Evolutionary conservation across 352 stramenopile species (phyloP).

Genomic region (Halophytophthora batemanensis): DNA sequence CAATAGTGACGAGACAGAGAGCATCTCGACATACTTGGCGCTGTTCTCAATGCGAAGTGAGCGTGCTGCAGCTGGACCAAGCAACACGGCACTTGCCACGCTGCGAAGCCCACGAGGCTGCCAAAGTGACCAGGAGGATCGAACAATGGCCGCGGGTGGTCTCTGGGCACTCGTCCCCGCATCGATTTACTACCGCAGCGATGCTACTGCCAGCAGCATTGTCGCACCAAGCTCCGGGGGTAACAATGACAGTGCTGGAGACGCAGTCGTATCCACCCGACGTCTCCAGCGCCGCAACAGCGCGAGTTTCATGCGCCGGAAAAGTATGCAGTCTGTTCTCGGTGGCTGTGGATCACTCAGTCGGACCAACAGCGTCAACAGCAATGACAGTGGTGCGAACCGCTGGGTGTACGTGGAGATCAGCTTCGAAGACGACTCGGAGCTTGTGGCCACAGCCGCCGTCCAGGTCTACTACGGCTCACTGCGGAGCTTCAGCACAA

Average conservation of each 20-base stretch:
- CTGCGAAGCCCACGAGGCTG: conserved; percentile 2
- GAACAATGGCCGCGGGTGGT: conserved; percentile 9
- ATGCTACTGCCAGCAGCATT: conserved; percentile 1
- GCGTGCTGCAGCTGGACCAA: too few species aligned
- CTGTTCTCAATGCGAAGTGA: conserved; percentile 20
- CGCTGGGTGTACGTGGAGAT: conserved; percentile 57
- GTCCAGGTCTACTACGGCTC: conserved; percentile 36
- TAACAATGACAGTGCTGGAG: background rate
- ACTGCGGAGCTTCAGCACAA: conserved; percentile 25
- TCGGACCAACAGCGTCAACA: conserved; percentile 9
- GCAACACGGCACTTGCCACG: too few species aligned
- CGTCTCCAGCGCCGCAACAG: conserved; percentile 6
- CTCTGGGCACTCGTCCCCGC: conserved; percentile 20
- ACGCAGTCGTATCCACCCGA: background rate
- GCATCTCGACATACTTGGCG: conserved; percentile 6
- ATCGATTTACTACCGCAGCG: conserved; percentile 15
- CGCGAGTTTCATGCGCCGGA: conserved; percentile 15
- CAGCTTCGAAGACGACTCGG: conserved; percentile 25
- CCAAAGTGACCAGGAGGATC: conserved; percentile 13
- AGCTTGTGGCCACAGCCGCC: conserved; percentile 1
- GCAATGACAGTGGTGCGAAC: too few species aligned
- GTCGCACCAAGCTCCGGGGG: conserved; percentile 1
- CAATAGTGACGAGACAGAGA: conserved; percentile 7
- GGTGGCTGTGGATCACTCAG: conserved; percentile 1
- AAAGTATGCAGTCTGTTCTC: conserved; percentile 5